phyloP scores from a whole-genome alignment of 495 filamentous ascomycete genomes.

The Penicillium maclennaniae region DNA sequence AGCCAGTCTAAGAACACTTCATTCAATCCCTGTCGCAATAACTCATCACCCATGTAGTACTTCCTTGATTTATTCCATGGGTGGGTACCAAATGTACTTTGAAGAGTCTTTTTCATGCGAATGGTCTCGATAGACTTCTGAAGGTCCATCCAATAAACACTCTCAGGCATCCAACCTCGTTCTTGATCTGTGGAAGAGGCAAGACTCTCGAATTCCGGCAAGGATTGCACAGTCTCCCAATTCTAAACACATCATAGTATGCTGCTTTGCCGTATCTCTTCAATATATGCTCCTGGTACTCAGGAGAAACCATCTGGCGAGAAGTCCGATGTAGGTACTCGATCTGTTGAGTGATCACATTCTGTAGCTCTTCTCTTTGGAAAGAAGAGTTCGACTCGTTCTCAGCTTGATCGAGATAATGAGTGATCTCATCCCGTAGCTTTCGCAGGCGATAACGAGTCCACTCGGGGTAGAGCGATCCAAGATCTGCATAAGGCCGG shows the following conservation, averaged over 20 bases:
- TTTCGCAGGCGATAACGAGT: slow-evolving; percentile 22
- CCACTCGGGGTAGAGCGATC: slow-evolving; percentile 29
- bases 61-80: not conserved
- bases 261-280: slow-evolving; percentile 9
- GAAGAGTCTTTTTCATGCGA: slow-evolving; percentile 5
- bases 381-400: not conserved
- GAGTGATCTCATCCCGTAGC: slow-evolving; percentile 11
- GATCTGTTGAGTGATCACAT: slow-evolving; percentile 12
- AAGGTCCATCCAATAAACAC: slow-evolving; percentile 15
- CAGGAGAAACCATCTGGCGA: slow-evolving; percentile 14
- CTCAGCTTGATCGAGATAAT: slow-evolving; percentile 4
- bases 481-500: slow-evolving; percentile 24
- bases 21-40: slow-evolving; percentile 21
- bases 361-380: slow-evolving; percentile 1
- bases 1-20: slow-evolving; percentile 23
- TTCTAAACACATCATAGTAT: slow-evolving; percentile 13
- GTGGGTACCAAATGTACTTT: slow-evolving; percentile 8
- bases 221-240: slow-evolving; percentile 14
- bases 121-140: slow-evolving; percentile 13
- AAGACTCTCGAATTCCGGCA: slow-evolving; percentile 14
- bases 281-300: slow-evolving; percentile 3
- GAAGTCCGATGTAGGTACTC: slow-evolving; percentile 17
- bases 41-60: slow-evolving; percentile 23
- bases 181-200: slow-evolving; percentile 8
- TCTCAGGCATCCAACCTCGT: slow-evolving; percentile 10